phyloP scores from a whole-genome alignment of 2,329 filamentous ascomycete genomes.

The Cercospora beticola region DNA sequence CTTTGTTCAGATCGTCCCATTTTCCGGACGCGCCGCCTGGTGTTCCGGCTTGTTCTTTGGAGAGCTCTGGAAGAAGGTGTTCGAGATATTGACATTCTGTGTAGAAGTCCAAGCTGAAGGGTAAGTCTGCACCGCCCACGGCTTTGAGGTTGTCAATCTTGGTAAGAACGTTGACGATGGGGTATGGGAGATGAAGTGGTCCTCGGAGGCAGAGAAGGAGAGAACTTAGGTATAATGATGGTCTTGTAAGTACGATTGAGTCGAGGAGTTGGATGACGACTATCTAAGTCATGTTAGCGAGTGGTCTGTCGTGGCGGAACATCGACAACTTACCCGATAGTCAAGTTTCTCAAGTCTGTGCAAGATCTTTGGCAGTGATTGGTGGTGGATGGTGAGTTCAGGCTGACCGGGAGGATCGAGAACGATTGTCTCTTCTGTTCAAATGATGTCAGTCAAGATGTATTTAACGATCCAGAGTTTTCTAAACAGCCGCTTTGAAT shows the following conservation, averaged over 20 bases:
- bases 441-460: background rate
- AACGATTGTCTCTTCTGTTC: slow-evolving; percentile 77
- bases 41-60: slow-evolving; percentile 63
- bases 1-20: slow-evolving; percentile 80
- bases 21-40: slow-evolving; percentile 53
- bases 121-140: slow-evolving; percentile 69
- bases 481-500: background rate
- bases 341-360: slow-evolving; percentile 85
- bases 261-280: slow-evolving; percentile 92
- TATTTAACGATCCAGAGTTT: background rate
- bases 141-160: slow-evolving; percentile 93
- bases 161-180: slow-evolving; percentile 91
- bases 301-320: slow-evolving; percentile 19
- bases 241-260: slow-evolving; percentile 87
- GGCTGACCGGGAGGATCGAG: slow-evolving; percentile 98
- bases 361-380: slow-evolving; percentile 87
- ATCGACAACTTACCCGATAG: slow-evolving; percentile 68
- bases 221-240: slow-evolving; percentile 92
- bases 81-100: slow-evolving; percentile 93
- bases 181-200: slow-evolving; percentile 98
- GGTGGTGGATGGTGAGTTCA: slow-evolving; percentile 94
- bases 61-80: slow-evolving; percentile 77
- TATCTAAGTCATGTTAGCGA: slow-evolving; percentile 60
- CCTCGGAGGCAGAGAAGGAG: slow-evolving; percentile 88
- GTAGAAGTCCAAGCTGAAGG: slow-evolving; percentile 96